Evolutionary conservation across 2,329 filamentous ascomycete species (phyloP), one percentile per base, ranked within the genome.

Genomic region (Ophiostoma sp.): DNA sequence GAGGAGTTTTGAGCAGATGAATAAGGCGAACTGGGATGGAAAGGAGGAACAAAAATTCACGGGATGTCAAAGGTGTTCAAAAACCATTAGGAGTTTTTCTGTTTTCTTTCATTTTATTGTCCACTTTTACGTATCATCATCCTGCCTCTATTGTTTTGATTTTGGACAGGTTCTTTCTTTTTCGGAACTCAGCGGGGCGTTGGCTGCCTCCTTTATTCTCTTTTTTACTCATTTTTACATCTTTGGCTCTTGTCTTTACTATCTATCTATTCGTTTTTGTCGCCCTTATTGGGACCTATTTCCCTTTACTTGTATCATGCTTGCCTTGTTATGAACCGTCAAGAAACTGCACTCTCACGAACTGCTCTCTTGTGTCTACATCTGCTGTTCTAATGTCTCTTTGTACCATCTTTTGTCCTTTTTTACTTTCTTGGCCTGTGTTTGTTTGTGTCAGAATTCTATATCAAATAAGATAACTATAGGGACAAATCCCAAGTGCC

Each of bases 111-210:
- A 25, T 39, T n/a, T 22, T 63, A 2, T 39, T 63, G 11, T 57
- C 50, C 36, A 28, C 33, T 52, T 45, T 25, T 31, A 55, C 31
- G 22, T 70, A 3, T 59, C 48, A 12, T 19, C 31, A 33, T 31
- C 28, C 59, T 28, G 50, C 45, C 45, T 15, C 25, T 33, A 61
- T 7, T 28, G 17, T 36, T 39, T n/a, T 22, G 33, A 6, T 42
- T 50, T 19, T 72, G 39, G 42, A 55, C 45, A 50, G 31, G 19
- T 63, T 64, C 66, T 64, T 57, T 45, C 52, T 45, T 39, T 66
- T 64, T 45, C 33, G 33, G 55, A 71, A 69, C 25, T 33, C 68
- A 59, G 69, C 69, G 33, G 68, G 55, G 69, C 55, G 52, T 70
- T 70, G 59, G 69, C 69, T 59, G 69, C 57, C 57, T 71, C 71